A percentile compares a stretch with the other conserved stretches of the same genome.
These are phyloP conservation scores for Exsudoporus frostii DNA, from an alignment of 768 basidiomycete species.

Conservation along the genomic window DNA sequence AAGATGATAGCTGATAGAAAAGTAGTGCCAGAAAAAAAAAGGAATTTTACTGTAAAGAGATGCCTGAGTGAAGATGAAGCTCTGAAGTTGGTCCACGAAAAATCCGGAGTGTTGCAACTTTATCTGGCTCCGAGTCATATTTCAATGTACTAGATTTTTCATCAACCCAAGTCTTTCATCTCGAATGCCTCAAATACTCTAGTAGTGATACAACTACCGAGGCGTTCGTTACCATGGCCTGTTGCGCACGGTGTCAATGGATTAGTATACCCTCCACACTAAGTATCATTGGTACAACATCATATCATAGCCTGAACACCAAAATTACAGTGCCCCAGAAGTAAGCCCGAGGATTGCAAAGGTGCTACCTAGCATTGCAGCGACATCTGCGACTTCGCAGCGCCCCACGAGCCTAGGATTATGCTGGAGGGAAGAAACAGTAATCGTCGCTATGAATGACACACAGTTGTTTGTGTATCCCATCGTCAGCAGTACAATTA, in stretches of 20 bases:
- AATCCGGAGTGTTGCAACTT: background rate
- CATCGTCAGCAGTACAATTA: slow-evolving; percentile 66
- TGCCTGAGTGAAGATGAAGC: background rate
- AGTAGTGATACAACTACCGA: too few species aligned
- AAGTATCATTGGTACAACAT: slow-evolving; percentile 11
- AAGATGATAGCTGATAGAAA: too few species aligned
- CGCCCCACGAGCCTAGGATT: slow-evolving; percentile 69
- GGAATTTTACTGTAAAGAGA: background rate
- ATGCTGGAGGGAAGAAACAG: slow-evolving; percentile 75
- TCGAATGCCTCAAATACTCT: too few species aligned
- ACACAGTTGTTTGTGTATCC: slow-evolving; percentile 54
- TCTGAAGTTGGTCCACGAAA: background rate
- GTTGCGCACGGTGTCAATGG: background rate
- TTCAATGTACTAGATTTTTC: too few species aligned
- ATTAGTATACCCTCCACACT: background rate
- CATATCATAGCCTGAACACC: slow-evolving; percentile 68
- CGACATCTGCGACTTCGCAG: slow-evolving; percentile 78
- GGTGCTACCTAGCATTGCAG: slow-evolving; percentile 78
- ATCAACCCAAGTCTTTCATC: too few species aligned
- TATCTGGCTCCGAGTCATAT: too few species aligned
- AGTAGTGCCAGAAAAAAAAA: background rate
- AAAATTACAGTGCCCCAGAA: slow-evolving; percentile 77
- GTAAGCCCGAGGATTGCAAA: slow-evolving; percentile 73
- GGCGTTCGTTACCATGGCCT: background rate
- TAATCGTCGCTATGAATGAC: slow-evolving; percentile 66